Evolutionary conservation across 495 filamentous ascomycete genomes (phyloP).

Genomic region (Xylaria sp.): DNA sequence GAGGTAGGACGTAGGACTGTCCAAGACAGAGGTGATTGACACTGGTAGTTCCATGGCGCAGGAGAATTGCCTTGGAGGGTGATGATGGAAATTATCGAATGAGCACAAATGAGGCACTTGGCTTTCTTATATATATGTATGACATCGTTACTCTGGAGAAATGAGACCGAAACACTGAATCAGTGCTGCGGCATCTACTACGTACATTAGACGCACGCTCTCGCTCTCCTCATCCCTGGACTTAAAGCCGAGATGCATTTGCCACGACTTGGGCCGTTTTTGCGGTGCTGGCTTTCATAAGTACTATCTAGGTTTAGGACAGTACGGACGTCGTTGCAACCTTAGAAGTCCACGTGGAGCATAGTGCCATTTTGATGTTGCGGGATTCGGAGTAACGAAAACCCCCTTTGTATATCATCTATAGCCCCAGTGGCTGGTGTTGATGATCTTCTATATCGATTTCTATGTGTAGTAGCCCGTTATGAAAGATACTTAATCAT

Average conservation of each 20-base stretch:
- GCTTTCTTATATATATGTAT: background rate
- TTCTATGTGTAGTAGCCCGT: no score
- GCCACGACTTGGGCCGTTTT: background rate
- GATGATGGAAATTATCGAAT: background rate
- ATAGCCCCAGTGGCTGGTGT: background rate
- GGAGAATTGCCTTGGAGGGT: background rate
- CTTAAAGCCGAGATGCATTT: background rate
- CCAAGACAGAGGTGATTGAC: background rate
- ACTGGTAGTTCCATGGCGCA: background rate
- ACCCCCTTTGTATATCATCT: background rate
- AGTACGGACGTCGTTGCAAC: background rate
- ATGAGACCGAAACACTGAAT: background rate
- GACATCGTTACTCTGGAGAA: background rate
- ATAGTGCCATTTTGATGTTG: background rate
- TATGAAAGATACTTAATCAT: no score
- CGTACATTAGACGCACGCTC: background rate
- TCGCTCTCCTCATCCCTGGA: background rate
- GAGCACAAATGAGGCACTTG: background rate
- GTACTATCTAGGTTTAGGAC: background rate
- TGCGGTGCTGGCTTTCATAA: background rate
- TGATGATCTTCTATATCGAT: background rate
- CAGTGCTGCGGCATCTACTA: background rate
- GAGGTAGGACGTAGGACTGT: background rate
- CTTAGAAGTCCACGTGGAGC: background rate
- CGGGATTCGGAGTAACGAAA: background rate